Percentiles rank a stretch among this genome's conserved stretches.
Evolutionary conservation across 164 flowering plant species (phyloP).

Genomic region (Aristolochia contorta): DNA sequence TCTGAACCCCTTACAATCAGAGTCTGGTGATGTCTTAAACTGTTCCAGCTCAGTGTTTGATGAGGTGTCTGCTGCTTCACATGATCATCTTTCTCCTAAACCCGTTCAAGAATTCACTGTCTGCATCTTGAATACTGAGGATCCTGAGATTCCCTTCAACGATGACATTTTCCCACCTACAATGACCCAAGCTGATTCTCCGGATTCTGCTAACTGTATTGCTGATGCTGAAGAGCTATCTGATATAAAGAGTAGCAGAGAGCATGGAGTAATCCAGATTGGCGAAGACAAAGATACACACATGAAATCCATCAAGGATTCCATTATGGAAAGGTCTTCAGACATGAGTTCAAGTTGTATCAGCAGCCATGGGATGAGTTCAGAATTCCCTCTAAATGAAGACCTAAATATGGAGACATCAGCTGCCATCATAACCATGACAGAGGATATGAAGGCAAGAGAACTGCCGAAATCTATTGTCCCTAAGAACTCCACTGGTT

Average conservation of each 20-base stretch:
- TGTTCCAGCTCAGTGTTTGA: slow-evolving; percentile 17
- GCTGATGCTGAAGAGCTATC: slow-evolving; percentile 16
- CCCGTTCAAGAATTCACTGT: slow-evolving; percentile 28
- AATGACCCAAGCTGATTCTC: slow-evolving; percentile 10
- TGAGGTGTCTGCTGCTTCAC: slow-evolving; percentile 12
- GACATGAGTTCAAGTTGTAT: slow-evolving; percentile 13
- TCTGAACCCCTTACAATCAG: slow-evolving; percentile 8
- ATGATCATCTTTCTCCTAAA: slow-evolving; percentile 24
- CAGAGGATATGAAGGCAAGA: slow-evolving; percentile 16
- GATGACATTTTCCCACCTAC: slow-evolving; percentile 39
- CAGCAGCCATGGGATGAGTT: slow-evolving; percentile 13
- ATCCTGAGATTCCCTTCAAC: slow-evolving; percentile 66
- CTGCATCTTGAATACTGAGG: slow-evolving; percentile 66
- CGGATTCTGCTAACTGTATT: slow-evolving; percentile 9
- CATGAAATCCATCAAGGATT: slow-evolving; percentile 13
- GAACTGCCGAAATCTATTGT: slow-evolving; percentile 14
- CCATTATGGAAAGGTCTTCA: slow-evolving; percentile 17
- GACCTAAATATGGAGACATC: neutral
- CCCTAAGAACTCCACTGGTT: slow-evolving; percentile 7
- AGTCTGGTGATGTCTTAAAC: slow-evolving; percentile 5
- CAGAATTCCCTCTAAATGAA: slow-evolving; percentile 16
- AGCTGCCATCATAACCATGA: slow-evolving; percentile 8
- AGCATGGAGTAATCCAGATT: slow-evolving; percentile 11
- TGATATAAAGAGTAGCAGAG: slow-evolving; percentile 17
- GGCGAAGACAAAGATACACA: slow-evolving; percentile 11